These are phyloP conservation scores for Boletus albobrunnescens DNA, from an alignment of 1,284 basidiomycete species.

Conservation along the genomic window DNA sequence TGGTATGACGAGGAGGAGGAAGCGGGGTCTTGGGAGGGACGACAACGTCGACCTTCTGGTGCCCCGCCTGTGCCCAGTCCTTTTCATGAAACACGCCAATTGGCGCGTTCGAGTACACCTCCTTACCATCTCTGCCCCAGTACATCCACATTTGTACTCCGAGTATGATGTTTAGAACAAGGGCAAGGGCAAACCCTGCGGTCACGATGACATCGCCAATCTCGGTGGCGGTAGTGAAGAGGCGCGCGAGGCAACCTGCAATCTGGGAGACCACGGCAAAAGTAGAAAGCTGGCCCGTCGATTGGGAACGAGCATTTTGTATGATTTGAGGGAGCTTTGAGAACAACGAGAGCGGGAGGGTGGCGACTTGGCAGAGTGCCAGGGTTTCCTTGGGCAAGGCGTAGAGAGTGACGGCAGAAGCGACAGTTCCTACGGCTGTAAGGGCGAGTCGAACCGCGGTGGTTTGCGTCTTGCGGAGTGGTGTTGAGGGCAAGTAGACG, in stretches of 20 bases:
- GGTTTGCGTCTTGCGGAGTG: constrained; percentile 25
- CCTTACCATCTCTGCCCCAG: constrained; percentile 60
- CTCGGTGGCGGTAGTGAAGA: constrained; percentile 88
- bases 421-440: constrained; percentile 40
- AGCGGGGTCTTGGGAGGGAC: constrained; percentile 38
- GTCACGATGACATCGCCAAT: constrained; percentile 76
- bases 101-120: constrained; percentile 26
- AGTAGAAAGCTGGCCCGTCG: constrained; percentile 87
- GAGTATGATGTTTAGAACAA: constrained; percentile 75
- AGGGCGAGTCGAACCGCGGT: constrained; percentile 35
- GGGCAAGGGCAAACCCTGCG: constrained; percentile 77
- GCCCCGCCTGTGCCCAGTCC: constrained; percentile 27
- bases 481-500: constrained; percentile 50
- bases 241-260: constrained; percentile 78
- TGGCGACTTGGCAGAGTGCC: constrained; percentile 68
- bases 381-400: constrained; percentile 50
- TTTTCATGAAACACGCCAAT: constrained; percentile 23
- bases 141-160: constrained; percentile 80
- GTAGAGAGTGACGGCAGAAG: constrained; percentile 45
- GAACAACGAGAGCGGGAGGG: constrained; percentile 80
- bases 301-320: constrained; percentile 68
- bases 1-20: constrained; percentile 37
- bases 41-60: constrained; percentile 42
- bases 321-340: constrained; percentile 86
- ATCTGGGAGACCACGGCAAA: constrained; percentile 85